A percentile compares a stretch with the other conserved stretches of the same genome.
These are phyloP conservation scores for Leptomonas seymouri DNA, from an alignment of 208 protist genomes.

Conservation along the genomic window DNA sequence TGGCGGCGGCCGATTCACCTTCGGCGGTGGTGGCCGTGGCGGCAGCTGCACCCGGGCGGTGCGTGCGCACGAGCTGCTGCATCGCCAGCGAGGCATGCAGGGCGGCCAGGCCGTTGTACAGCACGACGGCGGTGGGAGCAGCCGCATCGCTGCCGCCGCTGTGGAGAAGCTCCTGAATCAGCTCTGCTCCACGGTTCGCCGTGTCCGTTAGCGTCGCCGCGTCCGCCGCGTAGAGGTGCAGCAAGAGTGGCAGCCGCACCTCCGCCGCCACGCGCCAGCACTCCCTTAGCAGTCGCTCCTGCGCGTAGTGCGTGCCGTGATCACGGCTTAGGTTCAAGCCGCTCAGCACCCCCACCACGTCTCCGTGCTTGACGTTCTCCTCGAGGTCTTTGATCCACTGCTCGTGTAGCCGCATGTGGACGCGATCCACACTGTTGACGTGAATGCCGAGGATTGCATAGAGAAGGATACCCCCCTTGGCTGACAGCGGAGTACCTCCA, in stretches of 20 bases:
- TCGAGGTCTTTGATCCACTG: slow-evolving; percentile 68
- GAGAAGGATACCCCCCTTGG: slow-evolving; percentile 27
- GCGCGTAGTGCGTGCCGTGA: slow-evolving; percentile 69
- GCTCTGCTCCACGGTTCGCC: slow-evolving; percentile 57
- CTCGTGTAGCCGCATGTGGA: slow-evolving; percentile 62
- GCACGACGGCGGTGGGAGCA: slow-evolving; percentile 51
- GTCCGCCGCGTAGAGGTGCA: slow-evolving; percentile 54
- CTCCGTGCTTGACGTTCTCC: slow-evolving; percentile 40
- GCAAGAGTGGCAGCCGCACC: slow-evolving; percentile 56
- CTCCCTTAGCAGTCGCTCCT: slow-evolving; percentile 64
- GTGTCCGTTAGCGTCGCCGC: slow-evolving; percentile 31
- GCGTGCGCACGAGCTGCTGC: slow-evolving; percentile 43
- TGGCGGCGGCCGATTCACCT: neutral
- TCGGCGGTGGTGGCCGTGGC: neutral
- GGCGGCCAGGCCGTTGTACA: slow-evolving; percentile 61
- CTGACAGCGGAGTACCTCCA: neutral
- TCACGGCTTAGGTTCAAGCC: slow-evolving; percentile 72
- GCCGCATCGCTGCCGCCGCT: neutral
- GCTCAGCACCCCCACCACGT: slow-evolving; percentile 71
- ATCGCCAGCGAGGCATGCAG: slow-evolving; percentile 54
- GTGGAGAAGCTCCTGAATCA: slow-evolving; percentile 54
- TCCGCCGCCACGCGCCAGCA: slow-evolving; percentile 53
- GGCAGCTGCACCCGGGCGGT: slow-evolving; percentile 21
- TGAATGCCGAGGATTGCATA: slow-evolving; percentile 80
- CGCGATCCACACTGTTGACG: slow-evolving; percentile 81